Conservation (phyloP, 2,329 filamentous ascomycete species). For the Fusarium verticillioides region DNA sequence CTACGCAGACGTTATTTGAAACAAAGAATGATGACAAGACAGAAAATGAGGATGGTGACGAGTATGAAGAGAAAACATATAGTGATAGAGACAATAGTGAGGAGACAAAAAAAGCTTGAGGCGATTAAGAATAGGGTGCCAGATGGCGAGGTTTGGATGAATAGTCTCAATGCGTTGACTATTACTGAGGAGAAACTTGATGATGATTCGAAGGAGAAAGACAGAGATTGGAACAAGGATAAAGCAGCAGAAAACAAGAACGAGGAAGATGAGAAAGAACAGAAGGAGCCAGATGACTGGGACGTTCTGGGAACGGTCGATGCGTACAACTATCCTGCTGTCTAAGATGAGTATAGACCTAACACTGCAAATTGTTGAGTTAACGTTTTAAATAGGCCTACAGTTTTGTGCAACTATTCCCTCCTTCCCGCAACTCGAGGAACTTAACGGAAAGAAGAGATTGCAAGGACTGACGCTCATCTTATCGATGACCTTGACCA, state of each 20-base stretch:
- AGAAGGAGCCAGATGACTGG: not conserved
- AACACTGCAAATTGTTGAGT: accelerated
- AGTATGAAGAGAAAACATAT: not conserved
- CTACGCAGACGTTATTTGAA: no score
- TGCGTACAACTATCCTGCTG: not conserved
- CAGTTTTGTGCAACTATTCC: not conserved
- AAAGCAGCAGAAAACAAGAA: not conserved
- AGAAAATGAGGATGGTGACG: not conserved
- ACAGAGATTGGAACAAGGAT: not conserved
- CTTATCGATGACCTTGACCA: not conserved
- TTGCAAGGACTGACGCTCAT: not conserved
- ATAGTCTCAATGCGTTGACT: not conserved
- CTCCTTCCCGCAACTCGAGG: not conserved
- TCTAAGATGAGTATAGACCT: not conserved
- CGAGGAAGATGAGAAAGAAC: not conserved
- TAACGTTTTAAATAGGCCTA: not conserved
- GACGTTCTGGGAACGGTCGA: not conserved
- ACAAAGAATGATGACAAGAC: not conserved
- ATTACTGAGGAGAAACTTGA: not conserved
- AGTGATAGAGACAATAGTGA: not conserved
- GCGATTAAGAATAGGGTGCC: accelerated
- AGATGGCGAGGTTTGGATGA: not conserved
- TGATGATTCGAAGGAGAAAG: not conserved
- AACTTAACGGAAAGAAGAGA: not conserved
- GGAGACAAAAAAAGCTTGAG: not conserved